These are phyloP conservation scores for Sporothrix curviconia DNA, from an alignment of 2,329 filamentous ascomycete species.

Conservation along the genomic window DNA sequence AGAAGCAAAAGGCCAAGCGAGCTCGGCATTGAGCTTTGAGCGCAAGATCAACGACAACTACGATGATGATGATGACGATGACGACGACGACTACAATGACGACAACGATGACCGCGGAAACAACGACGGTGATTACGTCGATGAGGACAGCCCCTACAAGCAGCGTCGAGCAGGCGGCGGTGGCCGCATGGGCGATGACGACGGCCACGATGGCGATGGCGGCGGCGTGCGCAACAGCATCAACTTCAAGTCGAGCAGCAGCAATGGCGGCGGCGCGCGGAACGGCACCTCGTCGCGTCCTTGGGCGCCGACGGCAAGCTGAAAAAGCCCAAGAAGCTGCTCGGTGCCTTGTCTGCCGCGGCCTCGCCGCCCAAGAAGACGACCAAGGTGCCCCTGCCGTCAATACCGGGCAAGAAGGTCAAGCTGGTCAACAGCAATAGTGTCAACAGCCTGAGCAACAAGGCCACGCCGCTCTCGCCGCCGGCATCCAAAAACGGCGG, in stretches of 20 bases:
- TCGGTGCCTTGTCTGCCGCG: conserved; percentile 27
- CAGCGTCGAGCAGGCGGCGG: background rate
- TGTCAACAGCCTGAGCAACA: background rate
- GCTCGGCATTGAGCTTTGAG: conserved; percentile 45
- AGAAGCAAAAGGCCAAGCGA: conserved; percentile 52
- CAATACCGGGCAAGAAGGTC: conserved; percentile 37
- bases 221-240: conserved; percentile 11
- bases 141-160: conserved; percentile 6
- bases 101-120: conserved; percentile 16
- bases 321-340: conserved; percentile 19
- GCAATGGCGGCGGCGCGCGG: background rate
- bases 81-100: background rate
- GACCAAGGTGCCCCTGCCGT: conserved; percentile 35
- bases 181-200: background rate
- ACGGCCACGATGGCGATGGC: conserved; percentile 11
- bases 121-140: conserved; percentile 16
- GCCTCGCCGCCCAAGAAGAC: conserved; percentile 37
- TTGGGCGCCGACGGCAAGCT: background rate
- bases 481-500: conserved; percentile 42
- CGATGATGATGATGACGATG: conserved; percentile 15
- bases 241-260: conserved; percentile 8
- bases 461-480: conserved; percentile 42
- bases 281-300: background rate
- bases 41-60: conserved; percentile 29
- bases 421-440: conserved; percentile 29